A percentile compares a stretch with the other conserved stretches of the same genome.
Evolutionary conservation across 495 filamentous ascomycete genomes (phyloP).

Genomic region (Halenospora varia): DNA sequence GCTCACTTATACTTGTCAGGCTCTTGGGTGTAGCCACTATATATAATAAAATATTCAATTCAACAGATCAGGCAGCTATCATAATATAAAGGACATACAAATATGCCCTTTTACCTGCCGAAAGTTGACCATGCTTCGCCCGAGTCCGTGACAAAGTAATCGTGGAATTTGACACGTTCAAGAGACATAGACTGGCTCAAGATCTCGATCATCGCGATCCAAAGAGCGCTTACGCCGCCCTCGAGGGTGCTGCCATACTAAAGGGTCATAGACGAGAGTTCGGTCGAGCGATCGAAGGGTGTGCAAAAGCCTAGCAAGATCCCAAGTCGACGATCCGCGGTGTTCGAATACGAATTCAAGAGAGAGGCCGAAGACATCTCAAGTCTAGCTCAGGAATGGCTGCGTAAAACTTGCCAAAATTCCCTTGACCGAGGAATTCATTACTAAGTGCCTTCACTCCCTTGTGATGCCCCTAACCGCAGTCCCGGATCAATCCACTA

Average conservation of each 20-base stretch:
- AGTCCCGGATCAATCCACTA: too few species aligned
- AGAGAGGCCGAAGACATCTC: too few species aligned
- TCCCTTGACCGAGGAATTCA: too few species aligned
- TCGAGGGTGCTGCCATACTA: neutral
- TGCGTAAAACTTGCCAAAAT: too few species aligned
- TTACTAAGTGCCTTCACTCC: too few species aligned
- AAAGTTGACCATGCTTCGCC: neutral
- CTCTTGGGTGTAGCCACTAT: neutral
- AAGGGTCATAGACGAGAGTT: neutral
- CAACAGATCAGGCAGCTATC: neutral
- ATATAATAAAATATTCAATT: neutral
- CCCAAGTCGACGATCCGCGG: too few species aligned
- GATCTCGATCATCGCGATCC: neutral
- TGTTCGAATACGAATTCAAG: too few species aligned
- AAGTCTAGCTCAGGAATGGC: too few species aligned
- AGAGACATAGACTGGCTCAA: neutral
- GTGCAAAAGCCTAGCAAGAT: too few species aligned
- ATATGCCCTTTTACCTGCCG: neutral
- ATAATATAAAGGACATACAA: neutral
- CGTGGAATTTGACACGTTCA: neutral
- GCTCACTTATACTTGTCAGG: too few species aligned
- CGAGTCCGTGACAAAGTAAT: neutral
- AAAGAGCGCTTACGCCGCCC: neutral
- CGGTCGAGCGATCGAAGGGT: neutral
- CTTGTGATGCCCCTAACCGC: too few species aligned